Percentiles rank a stretch among this genome's conserved stretches.
Conservation (phyloP, 1,139 yeast genomes). For the Diutina scorzettiae region DNA sequence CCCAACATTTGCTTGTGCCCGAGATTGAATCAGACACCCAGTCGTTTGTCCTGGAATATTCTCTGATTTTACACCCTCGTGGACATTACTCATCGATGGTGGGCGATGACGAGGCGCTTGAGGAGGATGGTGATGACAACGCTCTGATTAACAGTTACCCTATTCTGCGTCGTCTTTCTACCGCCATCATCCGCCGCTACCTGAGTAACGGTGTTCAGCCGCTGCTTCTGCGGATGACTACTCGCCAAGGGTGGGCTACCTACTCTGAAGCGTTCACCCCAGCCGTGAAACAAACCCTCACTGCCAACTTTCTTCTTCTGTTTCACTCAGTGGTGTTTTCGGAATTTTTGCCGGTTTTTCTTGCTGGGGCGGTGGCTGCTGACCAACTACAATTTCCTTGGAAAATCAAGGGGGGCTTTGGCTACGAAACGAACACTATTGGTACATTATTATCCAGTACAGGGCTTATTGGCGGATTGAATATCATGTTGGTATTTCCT, state of each 20-base stretch:
- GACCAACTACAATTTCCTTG: constrained; percentile 26
- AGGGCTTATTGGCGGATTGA: constrained; percentile 11
- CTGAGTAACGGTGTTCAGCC: background rate
- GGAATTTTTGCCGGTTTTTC: constrained; percentile 49
- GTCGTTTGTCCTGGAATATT: background rate
- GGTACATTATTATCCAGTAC: constrained; percentile 12
- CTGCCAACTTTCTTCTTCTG: constrained; percentile 31
- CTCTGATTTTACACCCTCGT: constrained; percentile 1
- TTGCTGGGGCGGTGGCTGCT: constrained; percentile 33
- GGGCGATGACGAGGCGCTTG: constrained; percentile 1
- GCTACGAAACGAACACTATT: constrained; percentile 15
- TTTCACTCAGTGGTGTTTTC: constrained; percentile 41
- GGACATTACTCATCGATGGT: background rate
- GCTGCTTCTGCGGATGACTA: background rate
- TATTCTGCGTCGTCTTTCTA: background rate
- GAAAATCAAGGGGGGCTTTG: constrained; percentile 14
- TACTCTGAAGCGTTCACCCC: constrained; percentile 13
- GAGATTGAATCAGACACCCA: background rate
- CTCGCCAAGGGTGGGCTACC: background rate
- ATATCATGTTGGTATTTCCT: constrained; percentile 10
- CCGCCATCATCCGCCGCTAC: background rate
- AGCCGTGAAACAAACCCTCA: constrained; percentile 29
- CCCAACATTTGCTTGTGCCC: background rate
- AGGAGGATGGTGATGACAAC: constrained; percentile 1
- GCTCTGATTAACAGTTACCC: background rate